Evolutionary conservation across 805 yeast species (phyloP).

Genomic region (Brettanomyces anomalus): DNA sequence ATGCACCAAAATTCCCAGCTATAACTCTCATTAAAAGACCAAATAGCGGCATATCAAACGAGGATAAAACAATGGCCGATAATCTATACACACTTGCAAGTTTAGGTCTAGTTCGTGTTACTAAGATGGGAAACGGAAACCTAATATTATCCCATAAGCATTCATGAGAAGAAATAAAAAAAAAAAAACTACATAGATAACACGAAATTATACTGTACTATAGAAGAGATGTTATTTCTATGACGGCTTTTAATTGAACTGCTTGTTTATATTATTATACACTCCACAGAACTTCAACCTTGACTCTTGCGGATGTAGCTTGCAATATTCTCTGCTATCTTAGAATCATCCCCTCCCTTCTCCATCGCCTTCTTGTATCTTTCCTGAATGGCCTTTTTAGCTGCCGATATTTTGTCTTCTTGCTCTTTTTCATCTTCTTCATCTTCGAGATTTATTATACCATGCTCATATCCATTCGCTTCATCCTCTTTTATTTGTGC

Average conservation of each 20-base stretch:
- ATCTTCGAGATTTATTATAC: constrained; percentile 34
- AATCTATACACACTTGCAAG: constrained; percentile 18
- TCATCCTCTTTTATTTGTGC: constrained; percentile 40
- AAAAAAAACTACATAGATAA: neutral
- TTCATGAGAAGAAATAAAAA: neutral
- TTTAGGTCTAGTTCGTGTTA: constrained; percentile 18
- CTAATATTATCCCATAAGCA: constrained; percentile 10
- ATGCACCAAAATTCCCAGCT: constrained; percentile 17
- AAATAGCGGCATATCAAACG: constrained; percentile 2
- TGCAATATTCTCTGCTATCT: constrained; percentile 68
- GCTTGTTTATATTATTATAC: neutral
- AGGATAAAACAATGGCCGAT: constrained; percentile 6
- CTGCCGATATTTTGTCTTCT: constrained; percentile 41
- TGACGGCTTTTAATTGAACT: neutral
- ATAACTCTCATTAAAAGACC: constrained; percentile 8
- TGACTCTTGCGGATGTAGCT: constrained; percentile 38
- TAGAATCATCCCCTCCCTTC: constrained; percentile 49
- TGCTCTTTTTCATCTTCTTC: constrained; percentile 49
- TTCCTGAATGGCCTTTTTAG: constrained; percentile 45
- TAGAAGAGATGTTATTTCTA: neutral
- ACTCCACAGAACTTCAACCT: neutral
- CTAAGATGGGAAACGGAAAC: constrained; percentile 11
- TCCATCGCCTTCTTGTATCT: constrained; percentile 71
- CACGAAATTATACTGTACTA: too few relatives aligned
- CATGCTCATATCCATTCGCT: constrained; percentile 29